These are phyloP conservation scores for Starmerella roubikii DNA, from an alignment of 805 yeast genomes.

Conservation along the genomic window DNA sequence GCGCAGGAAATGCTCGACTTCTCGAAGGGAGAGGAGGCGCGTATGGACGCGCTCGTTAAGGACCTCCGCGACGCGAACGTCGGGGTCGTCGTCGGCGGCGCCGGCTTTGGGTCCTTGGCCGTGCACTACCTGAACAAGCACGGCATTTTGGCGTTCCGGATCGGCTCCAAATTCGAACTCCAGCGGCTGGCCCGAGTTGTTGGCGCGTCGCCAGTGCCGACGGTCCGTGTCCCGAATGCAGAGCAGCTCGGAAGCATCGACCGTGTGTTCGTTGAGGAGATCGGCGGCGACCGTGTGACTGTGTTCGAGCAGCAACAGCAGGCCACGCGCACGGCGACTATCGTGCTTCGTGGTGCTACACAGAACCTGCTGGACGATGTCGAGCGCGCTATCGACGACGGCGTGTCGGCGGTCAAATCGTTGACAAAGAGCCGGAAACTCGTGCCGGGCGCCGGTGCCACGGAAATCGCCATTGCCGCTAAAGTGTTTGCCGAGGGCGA, in stretches of 20 bases:
- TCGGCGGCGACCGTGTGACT: constrained; percentile 96
- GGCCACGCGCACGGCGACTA: constrained; percentile 74
- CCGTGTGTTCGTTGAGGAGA: constrained; percentile 77
- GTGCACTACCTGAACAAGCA: constrained; percentile 83
- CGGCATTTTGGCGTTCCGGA: constrained; percentile 70
- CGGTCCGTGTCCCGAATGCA: constrained; percentile 67
- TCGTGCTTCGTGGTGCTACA: constrained; percentile 91
- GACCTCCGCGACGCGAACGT: constrained; percentile 67
- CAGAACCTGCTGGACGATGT: constrained; percentile 85
- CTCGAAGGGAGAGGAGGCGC: constrained; percentile 91
- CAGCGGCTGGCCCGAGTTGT: constrained; percentile 91
- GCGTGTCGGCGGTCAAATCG: constrained; percentile 84
- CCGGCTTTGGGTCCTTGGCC: constrained; percentile 84
- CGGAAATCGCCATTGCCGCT: constrained; percentile 76
- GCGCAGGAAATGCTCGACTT: constrained; percentile 96
- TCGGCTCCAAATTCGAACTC: constrained; percentile 85
- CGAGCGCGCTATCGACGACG: constrained; percentile 95
- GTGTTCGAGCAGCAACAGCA: constrained; percentile 65
- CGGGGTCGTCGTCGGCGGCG: constrained; percentile 83
- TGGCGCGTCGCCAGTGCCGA: constrained; percentile 94
- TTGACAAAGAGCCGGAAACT: constrained; percentile 67
- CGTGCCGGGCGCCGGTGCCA: constrained; percentile 93
- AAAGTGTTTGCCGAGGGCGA: constrained; percentile 78
- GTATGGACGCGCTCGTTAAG: constrained; percentile 70
- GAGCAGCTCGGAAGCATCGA: constrained; percentile 88